Evolutionary conservation across 2,329 filamentous ascomycete genomes (phyloP).

Genomic region (Cadophora luteo-olivacea): DNA sequence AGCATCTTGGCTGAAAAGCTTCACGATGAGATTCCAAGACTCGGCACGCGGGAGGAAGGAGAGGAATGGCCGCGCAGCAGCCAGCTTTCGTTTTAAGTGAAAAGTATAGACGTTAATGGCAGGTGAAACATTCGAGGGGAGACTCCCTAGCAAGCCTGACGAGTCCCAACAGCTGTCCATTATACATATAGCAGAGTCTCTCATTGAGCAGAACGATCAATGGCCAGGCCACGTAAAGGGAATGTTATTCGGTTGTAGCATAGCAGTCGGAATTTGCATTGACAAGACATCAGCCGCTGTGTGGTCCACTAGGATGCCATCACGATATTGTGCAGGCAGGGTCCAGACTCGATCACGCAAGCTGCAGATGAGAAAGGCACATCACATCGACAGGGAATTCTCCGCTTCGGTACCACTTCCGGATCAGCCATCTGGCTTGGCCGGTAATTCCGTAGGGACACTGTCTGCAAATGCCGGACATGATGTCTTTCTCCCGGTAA

Average conservation of each 20-base stretch:
- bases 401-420: slow-evolving; percentile 15
- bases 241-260: slow-evolving; percentile 51
- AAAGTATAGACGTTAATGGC: neutral
- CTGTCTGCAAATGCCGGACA: slow-evolving; percentile 12
- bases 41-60: neutral
- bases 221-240: slow-evolving; percentile 34
- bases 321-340: slow-evolving; percentile 24
- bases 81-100: slow-evolving; percentile 5
- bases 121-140: slow-evolving; percentile 1
- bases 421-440: slow-evolving; percentile 16
- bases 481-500: neutral
- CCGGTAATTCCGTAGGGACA: slow-evolving; percentile 12
- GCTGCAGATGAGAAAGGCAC: slow-evolving; percentile 15
- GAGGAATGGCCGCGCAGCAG: neutral
- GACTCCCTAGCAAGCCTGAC: neutral
- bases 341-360: slow-evolving; percentile 31
- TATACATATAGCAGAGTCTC: slow-evolving; percentile 20
- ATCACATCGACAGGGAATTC: neutral
- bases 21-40: neutral
- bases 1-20: slow-evolving; percentile 24
- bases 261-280: slow-evolving; percentile 28
- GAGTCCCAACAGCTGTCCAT: slow-evolving; percentile 7
- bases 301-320: slow-evolving; percentile 26
- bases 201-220: slow-evolving; percentile 5
- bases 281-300: slow-evolving; percentile 32